A percentile compares a stretch with the other conserved stretches of the same genome.
These are phyloP conservation scores for Helminthosporium solani DNA, from an alignment of 2,329 filamentous ascomycete genomes.

Conservation along the genomic window DNA sequence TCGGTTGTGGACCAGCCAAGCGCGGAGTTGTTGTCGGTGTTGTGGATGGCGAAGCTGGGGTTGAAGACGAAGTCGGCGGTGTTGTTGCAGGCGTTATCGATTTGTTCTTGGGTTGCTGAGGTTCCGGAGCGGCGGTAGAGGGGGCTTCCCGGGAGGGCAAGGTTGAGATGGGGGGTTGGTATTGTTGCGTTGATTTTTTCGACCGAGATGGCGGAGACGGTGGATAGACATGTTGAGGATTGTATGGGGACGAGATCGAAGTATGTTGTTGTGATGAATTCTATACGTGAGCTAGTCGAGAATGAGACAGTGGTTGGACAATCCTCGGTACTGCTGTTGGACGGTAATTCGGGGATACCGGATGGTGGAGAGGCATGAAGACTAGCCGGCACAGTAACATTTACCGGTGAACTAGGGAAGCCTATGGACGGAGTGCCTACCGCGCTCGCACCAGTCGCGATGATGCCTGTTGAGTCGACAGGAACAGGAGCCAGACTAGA, in stretches of 20 bases:
- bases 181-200: slow-evolving; percentile 4
- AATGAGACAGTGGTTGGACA: slow-evolving; percentile 3
- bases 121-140: slow-evolving; percentile 16
- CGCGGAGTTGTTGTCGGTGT: slow-evolving; percentile 15
- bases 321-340: neutral
- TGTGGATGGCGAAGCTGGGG: slow-evolving; percentile 22
- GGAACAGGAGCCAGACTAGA: neutral
- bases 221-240: slow-evolving; percentile 7
- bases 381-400: neutral
- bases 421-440: neutral
- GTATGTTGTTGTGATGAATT: slow-evolving; percentile 5
- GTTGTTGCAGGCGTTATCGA: slow-evolving; percentile 27
- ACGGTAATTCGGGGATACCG: neutral
- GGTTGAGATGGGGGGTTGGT: slow-evolving; percentile 2
- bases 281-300: neutral
- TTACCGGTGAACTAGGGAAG: slow-evolving; percentile 1
- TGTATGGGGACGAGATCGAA: slow-evolving; percentile 5
- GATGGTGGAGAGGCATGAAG: neutral
- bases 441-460: neutral
- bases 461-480: slow-evolving; percentile 8
- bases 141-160: neutral
- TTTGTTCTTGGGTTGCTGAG: slow-evolving; percentile 26
- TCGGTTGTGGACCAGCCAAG: slow-evolving; percentile 23
- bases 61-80: slow-evolving; percentile 28
- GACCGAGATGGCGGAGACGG: slow-evolving; percentile 5